Conservation (phyloP, 2,329 filamentous ascomycete species). For the Fusarium graminum region DNA sequence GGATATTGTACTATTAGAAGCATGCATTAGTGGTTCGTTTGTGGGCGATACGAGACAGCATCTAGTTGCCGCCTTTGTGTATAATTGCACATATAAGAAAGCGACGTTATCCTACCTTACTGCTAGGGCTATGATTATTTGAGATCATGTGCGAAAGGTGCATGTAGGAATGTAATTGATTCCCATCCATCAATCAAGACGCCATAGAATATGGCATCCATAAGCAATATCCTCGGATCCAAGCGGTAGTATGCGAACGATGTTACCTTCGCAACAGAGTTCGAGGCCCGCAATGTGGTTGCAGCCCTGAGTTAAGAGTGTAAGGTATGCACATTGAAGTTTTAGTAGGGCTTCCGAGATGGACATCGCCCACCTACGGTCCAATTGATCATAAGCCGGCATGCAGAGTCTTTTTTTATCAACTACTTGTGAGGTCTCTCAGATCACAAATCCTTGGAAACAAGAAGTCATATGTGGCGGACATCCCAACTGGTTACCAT, state of each 20-base stretch:
- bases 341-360: constrained; percentile 20
- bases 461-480: constrained; percentile 6
- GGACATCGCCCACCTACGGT: constrained; percentile 20
- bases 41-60: constrained; percentile 28
- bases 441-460: neutral
- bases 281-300: constrained; percentile 42
- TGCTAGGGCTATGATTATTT: neutral
- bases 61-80: constrained; percentile 43
- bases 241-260: constrained; percentile 19
- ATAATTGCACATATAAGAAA: constrained; percentile 49
- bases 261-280: constrained; percentile 11
- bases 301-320: constrained; percentile 26
- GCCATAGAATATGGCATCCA: neutral
- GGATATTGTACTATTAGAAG: constrained; percentile 50
- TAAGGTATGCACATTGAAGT: constrained; percentile 11
- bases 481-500: constrained; percentile 17
- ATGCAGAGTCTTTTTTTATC: neutral
- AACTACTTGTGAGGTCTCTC: neutral
- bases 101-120: constrained; percentile 34
- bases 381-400: constrained; percentile 33
- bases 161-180: neutral
- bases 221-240: neutral
- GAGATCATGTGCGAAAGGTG: neutral
- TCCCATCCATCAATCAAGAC: neutral
- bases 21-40: constrained; percentile 44